phyloP scores from a whole-genome alignment of 2,329 filamentous ascomycete genomes.

The Neurospora sp. region DNA sequence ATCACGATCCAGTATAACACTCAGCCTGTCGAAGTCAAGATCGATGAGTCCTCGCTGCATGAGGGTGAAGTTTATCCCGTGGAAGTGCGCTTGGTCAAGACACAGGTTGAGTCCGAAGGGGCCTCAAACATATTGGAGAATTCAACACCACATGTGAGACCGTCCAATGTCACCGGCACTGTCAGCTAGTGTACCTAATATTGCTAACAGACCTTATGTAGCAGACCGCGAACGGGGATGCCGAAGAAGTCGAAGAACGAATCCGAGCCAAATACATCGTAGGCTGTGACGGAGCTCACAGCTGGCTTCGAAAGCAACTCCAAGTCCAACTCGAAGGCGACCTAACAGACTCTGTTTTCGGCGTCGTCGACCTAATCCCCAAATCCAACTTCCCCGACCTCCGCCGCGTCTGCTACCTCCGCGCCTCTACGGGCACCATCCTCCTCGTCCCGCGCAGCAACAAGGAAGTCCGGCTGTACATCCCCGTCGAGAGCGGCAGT shows the following conservation, averaged over 20 bases:
- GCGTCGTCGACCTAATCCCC: constrained; percentile 46
- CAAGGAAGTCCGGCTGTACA: constrained; percentile 42
- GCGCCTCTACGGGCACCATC: constrained; percentile 42
- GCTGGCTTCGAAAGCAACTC: constrained; percentile 41
- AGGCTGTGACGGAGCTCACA: constrained; percentile 50
- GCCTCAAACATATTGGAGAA: not conserved
- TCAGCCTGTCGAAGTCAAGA: not conserved
- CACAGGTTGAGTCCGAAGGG: not conserved
- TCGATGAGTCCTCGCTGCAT: constrained; percentile 1
- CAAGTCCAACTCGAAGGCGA: constrained; percentile 33
- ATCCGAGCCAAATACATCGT: constrained; percentile 41
- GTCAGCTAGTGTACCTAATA: not conserved
- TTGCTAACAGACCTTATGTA: not conserved
- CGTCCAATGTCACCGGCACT: not conserved
- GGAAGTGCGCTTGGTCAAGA: not conserved
- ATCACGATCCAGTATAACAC: constrained; percentile 6
- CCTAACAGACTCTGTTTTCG: constrained; percentile 25
- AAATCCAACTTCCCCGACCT: constrained; percentile 53
- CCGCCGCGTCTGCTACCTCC: constrained; percentile 42
- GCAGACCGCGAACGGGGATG: not conserved
- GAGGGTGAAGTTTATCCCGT: not conserved
- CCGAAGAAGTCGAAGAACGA: not conserved
- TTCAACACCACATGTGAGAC: not conserved
- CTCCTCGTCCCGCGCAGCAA: constrained; percentile 50
- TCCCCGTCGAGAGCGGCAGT: constrained; percentile 17